Base-by-base conservation (phyloP, 495 filamentous ascomycete genomes). In the Penicillium coffeae region DNA sequence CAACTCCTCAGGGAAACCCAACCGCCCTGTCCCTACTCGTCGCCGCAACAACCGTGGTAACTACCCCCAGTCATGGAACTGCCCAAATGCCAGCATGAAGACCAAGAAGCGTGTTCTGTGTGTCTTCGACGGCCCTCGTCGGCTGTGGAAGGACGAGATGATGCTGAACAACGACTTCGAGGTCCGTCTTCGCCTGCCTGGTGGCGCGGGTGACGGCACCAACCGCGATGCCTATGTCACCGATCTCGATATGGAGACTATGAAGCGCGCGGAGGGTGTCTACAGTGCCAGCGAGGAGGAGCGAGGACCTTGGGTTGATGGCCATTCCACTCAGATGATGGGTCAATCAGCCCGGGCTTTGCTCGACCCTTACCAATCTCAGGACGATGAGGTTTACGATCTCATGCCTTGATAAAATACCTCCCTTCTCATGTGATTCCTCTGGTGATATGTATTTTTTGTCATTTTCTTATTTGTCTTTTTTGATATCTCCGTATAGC, bases 111-210 rank as follows among this genome's bases (percentile, higher is more conserved):
- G 94, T 15, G 90, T 95, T 12, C 72, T 97, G 48, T 87, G 88
- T 54, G 89, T 96, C 14, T 99, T 94, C 53, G 90, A 97, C 59
- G 94, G 94, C 2, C 80, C 77, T 10, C 80, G 91, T 44, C 82
- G 91, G 7, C 77, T 99, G 49, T 92, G 87, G 79, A 96, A 96
- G 73, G 94, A 99, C 64, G 94, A 97, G 74, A 96, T 97, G 93
- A 93, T 96, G 90, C 84, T 99, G 34, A 88, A 89, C 58, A 87
- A 86, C 19, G 89, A 96, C 55, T 93, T 90, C 56, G 94, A 99
- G 69, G 90, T 97, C 42, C 89, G 90, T 55, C 69, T 95, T 62
- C 82, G 78, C 66, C 81, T 95, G 15, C 77, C 75, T 21, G 80
- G 81, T 51, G 83, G 82, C 51, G 83, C 82, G 35, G 78, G 80